Conservation (phyloP, 2,329 filamentous ascomycete genomes). For the Knufia fluminis region DNA sequence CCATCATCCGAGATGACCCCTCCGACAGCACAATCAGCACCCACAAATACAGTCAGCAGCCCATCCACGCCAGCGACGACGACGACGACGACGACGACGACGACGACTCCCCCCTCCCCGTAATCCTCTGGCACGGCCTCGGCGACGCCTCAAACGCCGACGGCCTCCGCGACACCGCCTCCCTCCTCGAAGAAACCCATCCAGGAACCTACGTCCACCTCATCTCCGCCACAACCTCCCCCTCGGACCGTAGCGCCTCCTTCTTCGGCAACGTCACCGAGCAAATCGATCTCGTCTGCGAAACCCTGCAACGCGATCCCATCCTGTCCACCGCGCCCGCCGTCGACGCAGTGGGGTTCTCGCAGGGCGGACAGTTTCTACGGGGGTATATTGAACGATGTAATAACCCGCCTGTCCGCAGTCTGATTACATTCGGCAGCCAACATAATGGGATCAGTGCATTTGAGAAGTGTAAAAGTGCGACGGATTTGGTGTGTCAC, state of each 20-base stretch:
- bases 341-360: constrained; percentile 88
- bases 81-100: too few species aligned
- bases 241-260: constrained; percentile 65
- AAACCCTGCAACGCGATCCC: constrained; percentile 62
- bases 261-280: constrained; percentile 84
- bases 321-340: constrained; percentile 74
- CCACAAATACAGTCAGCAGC: too few species aligned
- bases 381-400: constrained; percentile 83
- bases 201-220: constrained; percentile 79
- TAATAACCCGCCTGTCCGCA: constrained; percentile 64
- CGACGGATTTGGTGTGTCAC: constrained; percentile 69
- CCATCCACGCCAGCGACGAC: too few species aligned
- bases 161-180: constrained; percentile 61
- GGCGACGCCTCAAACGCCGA: constrained; percentile 60
- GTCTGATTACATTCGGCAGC: constrained; percentile 76
- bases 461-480: constrained; percentile 61
- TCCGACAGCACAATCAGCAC: too few species aligned
- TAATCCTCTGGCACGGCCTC: constrained; percentile 91
- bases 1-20: neutral
- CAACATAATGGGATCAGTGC: constrained; percentile 87
- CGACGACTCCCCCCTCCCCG: constrained; percentile 54
- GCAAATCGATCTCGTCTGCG: constrained; percentile 70
- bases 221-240: constrained; percentile 60
- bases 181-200: constrained; percentile 62
- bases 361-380: constrained; percentile 93